phyloP scores from a whole-genome alignment of 2,329 filamentous ascomycete genomes.

The Emericellopsis cladophorae region DNA sequence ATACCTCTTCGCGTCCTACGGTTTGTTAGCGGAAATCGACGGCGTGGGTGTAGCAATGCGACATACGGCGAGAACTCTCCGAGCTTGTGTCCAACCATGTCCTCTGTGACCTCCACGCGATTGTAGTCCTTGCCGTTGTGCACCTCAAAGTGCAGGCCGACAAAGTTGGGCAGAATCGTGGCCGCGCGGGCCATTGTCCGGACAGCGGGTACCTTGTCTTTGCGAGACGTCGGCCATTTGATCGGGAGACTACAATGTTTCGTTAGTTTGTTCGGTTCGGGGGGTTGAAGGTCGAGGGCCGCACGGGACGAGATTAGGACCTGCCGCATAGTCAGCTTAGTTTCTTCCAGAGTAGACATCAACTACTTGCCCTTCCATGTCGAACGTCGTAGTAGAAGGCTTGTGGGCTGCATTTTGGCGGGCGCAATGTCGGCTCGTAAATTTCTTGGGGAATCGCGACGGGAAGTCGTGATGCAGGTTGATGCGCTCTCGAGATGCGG shows the following conservation, averaged over 20 bases:
- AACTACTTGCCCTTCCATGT: conserved; percentile 68
- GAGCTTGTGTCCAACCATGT: conserved; percentile 93
- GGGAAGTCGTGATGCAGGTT: no score
- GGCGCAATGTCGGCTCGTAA: neutral
- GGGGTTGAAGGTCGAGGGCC: conserved; percentile 9
- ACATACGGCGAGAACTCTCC: conserved; percentile 84
- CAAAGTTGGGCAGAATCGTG: conserved; percentile 85
- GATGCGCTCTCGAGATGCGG: no score
- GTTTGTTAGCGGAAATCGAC: no score
- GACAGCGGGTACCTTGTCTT: conserved; percentile 58
- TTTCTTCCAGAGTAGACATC: neutral
- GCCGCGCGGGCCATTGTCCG: conserved; percentile 78
- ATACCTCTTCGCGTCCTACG: conserved; percentile 45
- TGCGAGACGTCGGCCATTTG: conserved; percentile 40
- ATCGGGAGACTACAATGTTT: conserved; percentile 44
- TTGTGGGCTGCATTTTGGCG: conserved; percentile 53
- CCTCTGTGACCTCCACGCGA: conserved; percentile 75
- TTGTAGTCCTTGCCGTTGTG: conserved; percentile 85
- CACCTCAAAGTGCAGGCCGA: conserved; percentile 78
- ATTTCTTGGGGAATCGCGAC: no score
- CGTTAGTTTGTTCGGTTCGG: neutral
- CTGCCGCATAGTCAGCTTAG: conserved; percentile 17
- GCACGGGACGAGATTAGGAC: conserved; percentile 42
- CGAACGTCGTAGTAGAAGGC: conserved; percentile 58
- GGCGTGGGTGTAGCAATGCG: neutral